Evolutionary conservation across 305 asterid genomes (phyloP).

Genomic region (Ruellia speciosa): DNA sequence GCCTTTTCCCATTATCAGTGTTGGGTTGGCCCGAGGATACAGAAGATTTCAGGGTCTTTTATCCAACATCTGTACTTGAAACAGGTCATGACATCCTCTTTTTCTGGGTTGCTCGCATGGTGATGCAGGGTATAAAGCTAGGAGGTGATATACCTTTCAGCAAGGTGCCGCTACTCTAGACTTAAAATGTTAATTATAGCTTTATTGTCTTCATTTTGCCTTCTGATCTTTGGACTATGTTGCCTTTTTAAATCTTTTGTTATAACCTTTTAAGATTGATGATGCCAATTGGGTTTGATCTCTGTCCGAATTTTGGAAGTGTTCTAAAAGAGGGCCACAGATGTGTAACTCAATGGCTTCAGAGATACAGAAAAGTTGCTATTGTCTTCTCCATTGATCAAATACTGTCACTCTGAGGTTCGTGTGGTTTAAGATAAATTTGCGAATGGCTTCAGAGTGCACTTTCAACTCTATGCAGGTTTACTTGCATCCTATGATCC

Average conservation of each 20-base stretch:
- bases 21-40: constrained; percentile 94
- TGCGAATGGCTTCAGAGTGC: constrained; percentile 5
- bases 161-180: constrained; percentile 40
- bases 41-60: constrained; percentile 59
- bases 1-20: constrained; percentile 80
- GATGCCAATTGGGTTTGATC: not conserved
- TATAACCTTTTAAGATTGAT: constrained; percentile 9
- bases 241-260: constrained; percentile 4
- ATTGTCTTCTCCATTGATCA: not conserved
- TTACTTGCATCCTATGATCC: constrained; percentile 88
- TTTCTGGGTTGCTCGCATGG: constrained; percentile 98
- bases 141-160: constrained; percentile 84
- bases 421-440: not conserved
- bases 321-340: not conserved
- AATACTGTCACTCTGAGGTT: not conserved
- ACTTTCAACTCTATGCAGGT: constrained; percentile 38
- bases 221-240: not conserved
- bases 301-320: not conserved
- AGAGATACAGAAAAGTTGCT: not conserved
- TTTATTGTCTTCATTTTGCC: constrained; percentile 6
- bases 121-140: constrained; percentile 86
- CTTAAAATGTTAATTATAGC: not conserved
- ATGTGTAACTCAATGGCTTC: not conserved
- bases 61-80: constrained; percentile 88
- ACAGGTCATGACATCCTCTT: constrained; percentile 94